Conservation (phyloP, 139 green algal species). For the Limnomonas spitsbergensis region DNA sequence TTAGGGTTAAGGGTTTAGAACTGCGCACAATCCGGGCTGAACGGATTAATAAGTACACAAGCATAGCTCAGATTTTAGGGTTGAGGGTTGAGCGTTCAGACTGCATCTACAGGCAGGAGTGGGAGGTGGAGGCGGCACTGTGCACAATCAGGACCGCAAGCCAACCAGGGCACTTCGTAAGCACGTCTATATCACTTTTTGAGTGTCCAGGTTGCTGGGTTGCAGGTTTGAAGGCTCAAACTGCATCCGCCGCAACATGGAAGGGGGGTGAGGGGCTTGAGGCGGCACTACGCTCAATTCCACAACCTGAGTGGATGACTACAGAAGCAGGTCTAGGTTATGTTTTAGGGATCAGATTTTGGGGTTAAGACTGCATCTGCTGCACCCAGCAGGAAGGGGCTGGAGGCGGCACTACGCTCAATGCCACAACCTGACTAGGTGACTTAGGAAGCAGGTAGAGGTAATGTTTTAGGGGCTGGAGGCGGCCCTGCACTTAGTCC, state of each 20-base stretch:
- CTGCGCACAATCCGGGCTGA: conserved; percentile 17
- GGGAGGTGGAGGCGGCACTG: conserved; percentile 34
- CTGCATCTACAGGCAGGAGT: conserved; percentile 39
- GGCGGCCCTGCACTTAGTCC: no score
- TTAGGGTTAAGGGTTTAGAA: no score
- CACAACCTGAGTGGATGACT: conserved; percentile 24
- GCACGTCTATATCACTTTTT: no score
- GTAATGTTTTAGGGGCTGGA: no score
- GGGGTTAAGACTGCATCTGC: conserved; percentile 56
- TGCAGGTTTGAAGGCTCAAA: no score
- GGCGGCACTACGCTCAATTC: conserved; percentile 25
- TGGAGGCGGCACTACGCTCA: conserved; percentile 29
- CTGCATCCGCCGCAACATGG: conserved; percentile 46
- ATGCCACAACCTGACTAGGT: background rate
- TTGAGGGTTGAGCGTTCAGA: no score
- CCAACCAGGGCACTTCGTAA: conserved; percentile 33
- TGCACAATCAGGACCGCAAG: background rate
- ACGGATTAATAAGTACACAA: conserved; percentile 37
- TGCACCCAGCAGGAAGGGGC: conserved; percentile 17
- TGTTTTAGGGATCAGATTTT: no score
- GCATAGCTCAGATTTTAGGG: no score
- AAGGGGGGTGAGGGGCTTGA: conserved; percentile 29
- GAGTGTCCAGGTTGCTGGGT: no score
- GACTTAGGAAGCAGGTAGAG: no score
- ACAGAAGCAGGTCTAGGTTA: no score